phyloP scores from a whole-genome alignment of 352 stramenopile species.

The Pythium volutum region DNA sequence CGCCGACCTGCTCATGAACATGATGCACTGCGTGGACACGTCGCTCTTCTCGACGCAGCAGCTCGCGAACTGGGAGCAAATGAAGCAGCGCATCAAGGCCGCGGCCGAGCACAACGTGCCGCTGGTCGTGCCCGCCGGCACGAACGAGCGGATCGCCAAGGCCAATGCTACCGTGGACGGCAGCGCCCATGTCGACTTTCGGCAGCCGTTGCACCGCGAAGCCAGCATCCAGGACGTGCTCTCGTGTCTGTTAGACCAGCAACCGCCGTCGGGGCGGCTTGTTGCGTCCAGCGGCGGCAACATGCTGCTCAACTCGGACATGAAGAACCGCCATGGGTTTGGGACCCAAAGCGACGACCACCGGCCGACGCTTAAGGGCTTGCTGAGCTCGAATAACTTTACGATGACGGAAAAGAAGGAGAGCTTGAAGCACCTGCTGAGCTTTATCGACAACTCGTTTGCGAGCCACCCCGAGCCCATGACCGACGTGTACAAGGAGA shows the following conservation, averaged over 20 bases:
- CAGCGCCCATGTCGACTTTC: constrained; percentile 34
- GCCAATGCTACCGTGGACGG: neutral
- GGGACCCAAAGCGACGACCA: constrained; percentile 29
- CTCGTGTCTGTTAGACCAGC: constrained; percentile 69
- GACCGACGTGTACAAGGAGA: constrained; percentile 81
- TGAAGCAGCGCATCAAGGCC: constrained; percentile 59
- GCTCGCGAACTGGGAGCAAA: constrained; percentile 74
- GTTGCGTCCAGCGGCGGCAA: constrained; percentile 51
- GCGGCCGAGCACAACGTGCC: constrained; percentile 46
- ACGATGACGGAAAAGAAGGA: constrained; percentile 87
- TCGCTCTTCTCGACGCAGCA: constrained; percentile 72
- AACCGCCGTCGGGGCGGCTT: constrained; percentile 42
- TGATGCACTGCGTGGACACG: constrained; percentile 88
- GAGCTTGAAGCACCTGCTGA: constrained; percentile 73
- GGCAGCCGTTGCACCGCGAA: constrained; percentile 60
- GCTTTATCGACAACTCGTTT: constrained; percentile 85
- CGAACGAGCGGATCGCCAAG: constrained; percentile 23
- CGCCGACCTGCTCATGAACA: constrained; percentile 67
- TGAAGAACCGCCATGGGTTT: constrained; percentile 36
- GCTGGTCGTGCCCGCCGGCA: constrained; percentile 12
- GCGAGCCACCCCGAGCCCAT: constrained; percentile 69
- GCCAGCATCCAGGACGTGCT: constrained; percentile 79
- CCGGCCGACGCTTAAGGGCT: constrained; percentile 71
- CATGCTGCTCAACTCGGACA: constrained; percentile 55
- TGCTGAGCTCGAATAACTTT: constrained; percentile 82